Percentiles rank a stretch among this genome's conserved stretches.
These are phyloP conservation scores for Adenanthera pavonina DNA, from an alignment of 306 rosid genomes.

Conservation along the genomic window DNA sequence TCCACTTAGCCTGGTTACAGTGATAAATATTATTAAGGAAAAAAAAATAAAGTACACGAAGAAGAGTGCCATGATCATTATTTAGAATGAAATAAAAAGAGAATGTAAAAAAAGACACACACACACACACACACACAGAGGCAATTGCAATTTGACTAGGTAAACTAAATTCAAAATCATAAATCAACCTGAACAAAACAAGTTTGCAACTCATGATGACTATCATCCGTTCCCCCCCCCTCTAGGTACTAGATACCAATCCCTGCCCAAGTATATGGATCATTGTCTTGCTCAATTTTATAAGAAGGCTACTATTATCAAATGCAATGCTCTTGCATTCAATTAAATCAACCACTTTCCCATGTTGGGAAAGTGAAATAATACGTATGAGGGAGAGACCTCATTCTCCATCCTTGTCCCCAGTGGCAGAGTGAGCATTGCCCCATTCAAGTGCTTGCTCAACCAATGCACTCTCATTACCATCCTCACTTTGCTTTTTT, in stretches of 20 bases:
- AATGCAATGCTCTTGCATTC: background rate
- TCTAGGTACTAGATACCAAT: background rate
- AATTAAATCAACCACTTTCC: background rate
- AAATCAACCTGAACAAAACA: background rate
- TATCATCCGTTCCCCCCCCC: background rate
- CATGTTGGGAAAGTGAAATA: background rate
- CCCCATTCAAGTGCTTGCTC: background rate
- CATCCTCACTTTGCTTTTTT: background rate
- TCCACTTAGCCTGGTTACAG: slow-evolving; percentile 26
- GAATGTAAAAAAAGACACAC: background rate
- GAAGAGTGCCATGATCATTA: slow-evolving; percentile 10
- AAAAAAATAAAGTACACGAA: background rate
- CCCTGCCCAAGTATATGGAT: background rate
- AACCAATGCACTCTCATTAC: background rate
- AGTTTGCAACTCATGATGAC: background rate
- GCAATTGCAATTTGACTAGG: background rate
- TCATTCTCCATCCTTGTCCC: background rate
- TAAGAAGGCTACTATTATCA: background rate
- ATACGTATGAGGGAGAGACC: background rate
- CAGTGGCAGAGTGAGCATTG: background rate
- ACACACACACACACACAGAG: too few relatives aligned
- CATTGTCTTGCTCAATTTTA: background rate
- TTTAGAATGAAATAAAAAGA: background rate
- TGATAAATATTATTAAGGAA: background rate
- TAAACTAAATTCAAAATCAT: background rate